These are phyloP conservation scores for Yamadazyma dendronema DNA, from an alignment of 1,139 yeast genomes.

Conservation along the genomic window DNA sequence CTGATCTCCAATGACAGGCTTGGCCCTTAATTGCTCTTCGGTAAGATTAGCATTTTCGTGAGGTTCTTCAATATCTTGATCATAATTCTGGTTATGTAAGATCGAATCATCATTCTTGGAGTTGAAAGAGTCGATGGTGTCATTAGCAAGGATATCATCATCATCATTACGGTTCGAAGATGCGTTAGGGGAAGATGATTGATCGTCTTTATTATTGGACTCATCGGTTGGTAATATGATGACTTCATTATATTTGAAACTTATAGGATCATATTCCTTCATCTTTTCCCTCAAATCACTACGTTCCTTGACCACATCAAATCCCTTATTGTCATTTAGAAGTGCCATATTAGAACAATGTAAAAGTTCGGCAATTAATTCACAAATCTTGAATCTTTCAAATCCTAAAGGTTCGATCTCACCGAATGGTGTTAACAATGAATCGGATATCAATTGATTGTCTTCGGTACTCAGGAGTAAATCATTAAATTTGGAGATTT, in stretches of 20 bases:
- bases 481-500: conserved; percentile 63
- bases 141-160: conserved; percentile 30
- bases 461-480: conserved; percentile 26
- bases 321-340: conserved; percentile 83
- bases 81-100: conserved; percentile 22
- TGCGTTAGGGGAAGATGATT: conserved; percentile 2
- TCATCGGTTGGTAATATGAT: conserved; percentile 33
- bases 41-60: conserved; percentile 54
- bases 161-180: conserved; percentile 13
- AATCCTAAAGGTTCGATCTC: conserved; percentile 85
- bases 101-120: conserved; percentile 22
- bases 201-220: conserved; percentile 13
- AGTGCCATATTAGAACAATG: conserved; percentile 98
- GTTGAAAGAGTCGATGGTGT: conserved; percentile 50
- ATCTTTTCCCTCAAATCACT: conserved; percentile 60
- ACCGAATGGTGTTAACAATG: conserved; percentile 56
- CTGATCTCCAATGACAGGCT: conserved; percentile 87
- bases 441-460: conserved; percentile 20
- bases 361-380: conserved; percentile 86
- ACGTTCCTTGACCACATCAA: conserved; percentile 69
- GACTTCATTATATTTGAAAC: conserved; percentile 48
- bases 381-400: conserved; percentile 93
- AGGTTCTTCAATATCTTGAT: conserved; percentile 40
- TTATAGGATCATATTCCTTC: conserved; percentile 46
- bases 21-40: conserved; percentile 60